Conservation (phyloP, 352 stramenopile genomes). For the Phytophthora fragariae region DNA sequence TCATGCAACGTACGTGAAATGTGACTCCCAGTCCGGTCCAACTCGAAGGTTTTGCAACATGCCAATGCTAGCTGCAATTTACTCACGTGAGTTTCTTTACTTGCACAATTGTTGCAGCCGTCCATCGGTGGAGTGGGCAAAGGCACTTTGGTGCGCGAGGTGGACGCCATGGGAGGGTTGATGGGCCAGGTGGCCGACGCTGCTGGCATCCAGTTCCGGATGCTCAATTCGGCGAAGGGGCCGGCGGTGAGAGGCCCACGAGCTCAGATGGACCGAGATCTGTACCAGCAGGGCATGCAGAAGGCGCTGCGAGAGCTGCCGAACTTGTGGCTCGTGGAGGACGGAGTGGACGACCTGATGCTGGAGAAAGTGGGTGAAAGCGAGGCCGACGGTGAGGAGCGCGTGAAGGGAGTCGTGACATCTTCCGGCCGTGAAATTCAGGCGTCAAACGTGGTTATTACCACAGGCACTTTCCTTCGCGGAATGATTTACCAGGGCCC, state of each 20-base stretch:
- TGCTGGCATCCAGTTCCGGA: slow-evolving; percentile 97
- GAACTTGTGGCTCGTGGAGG: slow-evolving; percentile 95
- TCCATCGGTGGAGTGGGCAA: slow-evolving; percentile 99
- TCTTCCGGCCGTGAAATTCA: slow-evolving; percentile 61
- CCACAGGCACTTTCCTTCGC: slow-evolving; percentile 98
- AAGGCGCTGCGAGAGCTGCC: slow-evolving; percentile 63
- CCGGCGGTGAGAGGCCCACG: slow-evolving; percentile 90
- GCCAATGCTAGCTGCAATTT: slow-evolving; percentile 10
- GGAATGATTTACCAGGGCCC: slow-evolving; percentile 96
- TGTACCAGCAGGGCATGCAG: slow-evolving; percentile 97
- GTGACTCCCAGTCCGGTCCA: not conserved
- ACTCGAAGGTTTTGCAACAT: not conserved
- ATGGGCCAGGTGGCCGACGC: slow-evolving; percentile 97
- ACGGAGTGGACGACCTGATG: slow-evolving; percentile 96
- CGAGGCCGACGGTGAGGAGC: slow-evolving; percentile 44
- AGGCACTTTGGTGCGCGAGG: slow-evolving; percentile 97
- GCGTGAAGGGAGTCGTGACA: slow-evolving; percentile 73
- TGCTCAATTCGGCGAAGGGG: slow-evolving; percentile 97
- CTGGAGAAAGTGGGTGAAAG: slow-evolving; percentile 46
- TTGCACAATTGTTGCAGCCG: slow-evolving; percentile 59
- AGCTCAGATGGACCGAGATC: slow-evolving; percentile 97
- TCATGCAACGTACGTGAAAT: slow-evolving; percentile 94
- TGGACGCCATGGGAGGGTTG: slow-evolving; percentile 98
- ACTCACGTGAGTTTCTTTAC: slow-evolving; percentile 4
- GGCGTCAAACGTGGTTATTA: slow-evolving; percentile 93